These are phyloP conservation scores for Hypoxylon sp. DNA, from an alignment of 2,329 filamentous ascomycete genomes.

Conservation along the genomic window DNA sequence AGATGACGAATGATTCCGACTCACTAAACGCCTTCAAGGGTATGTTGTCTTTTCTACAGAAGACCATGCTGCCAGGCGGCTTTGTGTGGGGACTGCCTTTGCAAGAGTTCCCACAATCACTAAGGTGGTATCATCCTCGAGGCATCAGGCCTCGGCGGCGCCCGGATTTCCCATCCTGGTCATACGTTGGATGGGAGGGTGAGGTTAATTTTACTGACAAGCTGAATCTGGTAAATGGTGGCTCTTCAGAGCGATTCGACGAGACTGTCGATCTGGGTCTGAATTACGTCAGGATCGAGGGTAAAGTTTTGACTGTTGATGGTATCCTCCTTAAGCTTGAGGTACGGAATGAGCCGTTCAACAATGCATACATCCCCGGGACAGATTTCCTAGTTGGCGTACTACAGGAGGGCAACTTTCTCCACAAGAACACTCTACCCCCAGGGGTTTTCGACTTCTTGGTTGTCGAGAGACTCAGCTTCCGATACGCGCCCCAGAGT, in stretches of 20 bases:
- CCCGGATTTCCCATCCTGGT: slow-evolving; percentile 16
- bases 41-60: slow-evolving; percentile 14
- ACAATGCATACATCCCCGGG: slow-evolving; percentile 8
- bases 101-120: slow-evolving; percentile 7
- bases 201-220: slow-evolving; percentile 7
- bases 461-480: slow-evolving; percentile 1
- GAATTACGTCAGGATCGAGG: neutral
- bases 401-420: slow-evolving; percentile 17
- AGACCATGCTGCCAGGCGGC: slow-evolving; percentile 6
- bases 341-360: slow-evolving; percentile 18
- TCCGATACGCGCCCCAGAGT: slow-evolving; percentile 4
- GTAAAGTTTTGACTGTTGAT: neutral
- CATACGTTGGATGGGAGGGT: slow-evolving; percentile 14
- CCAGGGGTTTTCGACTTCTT: slow-evolving; percentile 4
- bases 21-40: slow-evolving; percentile 8
- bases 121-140: slow-evolving; percentile 13
- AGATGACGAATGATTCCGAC: slow-evolving; percentile 18
- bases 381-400: slow-evolving; percentile 9
- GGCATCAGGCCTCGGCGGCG: slow-evolving; percentile 2
- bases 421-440: slow-evolving; percentile 18
- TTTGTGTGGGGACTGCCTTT: slow-evolving; percentile 20
- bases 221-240: slow-evolving; percentile 2
- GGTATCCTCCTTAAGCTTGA: slow-evolving; percentile 7
- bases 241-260: slow-evolving; percentile 9
- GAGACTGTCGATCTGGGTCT: slow-evolving; percentile 7